Conservation (phyloP, 257 asterid species). For the Schizonepeta tenuifolia region DNA sequence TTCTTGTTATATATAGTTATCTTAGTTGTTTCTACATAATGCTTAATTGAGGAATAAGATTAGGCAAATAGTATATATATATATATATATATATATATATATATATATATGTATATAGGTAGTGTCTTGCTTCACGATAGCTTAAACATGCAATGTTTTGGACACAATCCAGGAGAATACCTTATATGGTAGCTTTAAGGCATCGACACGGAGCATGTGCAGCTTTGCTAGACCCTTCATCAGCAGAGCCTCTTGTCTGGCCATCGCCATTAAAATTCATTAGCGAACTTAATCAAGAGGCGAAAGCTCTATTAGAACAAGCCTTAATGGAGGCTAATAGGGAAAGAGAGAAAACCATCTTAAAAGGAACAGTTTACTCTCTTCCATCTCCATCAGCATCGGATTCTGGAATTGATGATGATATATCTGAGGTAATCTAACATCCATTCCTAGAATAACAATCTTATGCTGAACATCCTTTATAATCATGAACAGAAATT, state of each 20-base stretch:
- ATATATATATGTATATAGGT: no score
- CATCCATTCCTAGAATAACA: no score
- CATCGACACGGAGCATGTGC: constrained; percentile 84
- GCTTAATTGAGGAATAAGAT: neutral
- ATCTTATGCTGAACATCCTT: neutral
- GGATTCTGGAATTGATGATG: constrained; percentile 63
- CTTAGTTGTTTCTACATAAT: neutral
- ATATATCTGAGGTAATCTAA: constrained; percentile 63
- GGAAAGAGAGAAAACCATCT: constrained; percentile 75
- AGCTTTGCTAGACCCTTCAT: constrained; percentile 83
- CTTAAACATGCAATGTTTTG: neutral
- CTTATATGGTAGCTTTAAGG: constrained; percentile 76
- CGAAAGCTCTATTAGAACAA: constrained; percentile 70
- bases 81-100: no score
- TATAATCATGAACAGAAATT: neutral
- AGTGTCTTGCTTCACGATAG: neutral
- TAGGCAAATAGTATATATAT: neutral
- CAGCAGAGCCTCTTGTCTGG: constrained; percentile 98
- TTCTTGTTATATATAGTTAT: neutral
- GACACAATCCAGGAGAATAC: constrained; percentile 72
- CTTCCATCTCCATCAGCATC: constrained; percentile 65
- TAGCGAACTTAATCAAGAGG: constrained; percentile 84
- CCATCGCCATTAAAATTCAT: constrained; percentile 92
- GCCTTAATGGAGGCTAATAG: constrained; percentile 85
- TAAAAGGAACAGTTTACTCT: constrained; percentile 59